These are phyloP conservation scores for Cordyceps militaris DNA, from an alignment of 2,329 filamentous ascomycete genomes.

Conservation along the genomic window DNA sequence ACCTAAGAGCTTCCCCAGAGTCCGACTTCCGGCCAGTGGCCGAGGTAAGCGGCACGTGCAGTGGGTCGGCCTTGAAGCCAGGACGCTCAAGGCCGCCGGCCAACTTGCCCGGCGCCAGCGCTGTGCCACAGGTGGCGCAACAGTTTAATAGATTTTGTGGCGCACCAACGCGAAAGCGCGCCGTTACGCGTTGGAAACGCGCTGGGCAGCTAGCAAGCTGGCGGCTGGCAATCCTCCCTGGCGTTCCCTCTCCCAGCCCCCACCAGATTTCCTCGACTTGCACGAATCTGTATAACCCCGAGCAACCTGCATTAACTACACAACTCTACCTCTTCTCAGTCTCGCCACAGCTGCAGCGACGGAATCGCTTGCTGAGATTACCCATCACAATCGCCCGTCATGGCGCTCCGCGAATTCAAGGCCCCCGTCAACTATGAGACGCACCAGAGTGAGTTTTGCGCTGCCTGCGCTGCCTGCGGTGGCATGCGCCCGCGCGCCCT, in stretches of 20 bases:
- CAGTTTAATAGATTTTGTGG: slow-evolving; percentile 24
- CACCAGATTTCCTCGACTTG: slow-evolving; percentile 4
- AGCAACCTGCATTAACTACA: not conserved
- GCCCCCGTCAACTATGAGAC: slow-evolving; percentile 78
- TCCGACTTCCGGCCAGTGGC: slow-evolving; percentile 19
- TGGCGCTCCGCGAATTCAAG: slow-evolving; percentile 80
- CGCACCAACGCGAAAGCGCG: slow-evolving; percentile 26
- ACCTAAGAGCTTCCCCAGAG: slow-evolving; percentile 2
- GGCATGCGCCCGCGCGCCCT: not conserved
- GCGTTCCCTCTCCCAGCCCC: slow-evolving; percentile 22
- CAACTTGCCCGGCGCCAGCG: not conserved
- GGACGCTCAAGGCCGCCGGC: not conserved
- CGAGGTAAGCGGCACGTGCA: slow-evolving; percentile 32
- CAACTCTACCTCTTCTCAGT: not conserved
- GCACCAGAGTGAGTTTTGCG: slow-evolving; percentile 61
- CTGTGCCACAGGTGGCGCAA: slow-evolving; percentile 15
- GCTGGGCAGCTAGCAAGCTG: slow-evolving; percentile 20
- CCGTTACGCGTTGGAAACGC: slow-evolving; percentile 25
- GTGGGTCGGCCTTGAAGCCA: slow-evolving; percentile 17
- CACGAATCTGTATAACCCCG: slow-evolving; percentile 7
- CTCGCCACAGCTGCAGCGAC: slow-evolving; percentile 1
- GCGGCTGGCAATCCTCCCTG: slow-evolving; percentile 10
- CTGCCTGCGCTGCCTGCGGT: slow-evolving; percentile 1
- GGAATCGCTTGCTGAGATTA: slow-evolving; percentile 9
- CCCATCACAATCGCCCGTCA: slow-evolving; percentile 34